These are phyloP conservation scores for Xylaria sp. DNA, from an alignment of 2,329 filamentous ascomycete species.

Conservation along the genomic window DNA sequence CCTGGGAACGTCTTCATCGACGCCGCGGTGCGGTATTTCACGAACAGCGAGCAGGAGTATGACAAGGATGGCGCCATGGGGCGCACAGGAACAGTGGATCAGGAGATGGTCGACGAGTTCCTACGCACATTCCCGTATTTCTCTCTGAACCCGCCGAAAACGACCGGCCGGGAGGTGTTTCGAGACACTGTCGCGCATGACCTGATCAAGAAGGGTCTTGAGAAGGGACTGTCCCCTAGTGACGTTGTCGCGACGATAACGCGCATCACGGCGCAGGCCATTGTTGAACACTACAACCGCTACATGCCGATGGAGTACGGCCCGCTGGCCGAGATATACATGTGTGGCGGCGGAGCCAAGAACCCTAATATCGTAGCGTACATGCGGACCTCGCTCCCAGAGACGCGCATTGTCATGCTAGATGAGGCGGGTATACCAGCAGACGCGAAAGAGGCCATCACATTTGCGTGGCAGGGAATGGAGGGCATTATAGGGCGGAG, in stretches of 20 bases:
- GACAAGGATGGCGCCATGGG: slow-evolving; percentile 64
- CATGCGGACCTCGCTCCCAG: slow-evolving; percentile 62
- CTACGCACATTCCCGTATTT: slow-evolving; percentile 62
- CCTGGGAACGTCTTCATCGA: slow-evolving; percentile 69
- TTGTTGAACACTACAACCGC: slow-evolving; percentile 61
- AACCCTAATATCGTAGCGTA: slow-evolving; percentile 67
- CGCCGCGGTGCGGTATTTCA: slow-evolving; percentile 65
- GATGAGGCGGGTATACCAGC: slow-evolving; percentile 68
- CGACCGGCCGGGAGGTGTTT: slow-evolving; percentile 69
- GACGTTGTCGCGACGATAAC: slow-evolving; percentile 70
- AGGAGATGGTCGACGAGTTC: slow-evolving; percentile 64
- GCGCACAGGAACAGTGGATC: slow-evolving; percentile 60
- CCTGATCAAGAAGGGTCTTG: slow-evolving; percentile 20
- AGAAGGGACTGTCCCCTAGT: slow-evolving; percentile 44
- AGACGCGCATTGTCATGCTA: slow-evolving; percentile 63
- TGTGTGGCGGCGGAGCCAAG: slow-evolving; percentile 69
- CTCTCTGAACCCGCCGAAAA: slow-evolving; percentile 62
- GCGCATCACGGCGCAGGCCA: slow-evolving; percentile 68
- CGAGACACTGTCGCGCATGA: slow-evolving; percentile 55
- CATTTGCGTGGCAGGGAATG: slow-evolving; percentile 71
- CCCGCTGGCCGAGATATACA: slow-evolving; percentile 63
- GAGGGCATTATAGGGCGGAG: slow-evolving; percentile 66
- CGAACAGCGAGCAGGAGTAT: slow-evolving; percentile 60
- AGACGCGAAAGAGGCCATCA: slow-evolving; percentile 69
- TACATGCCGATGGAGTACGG: slow-evolving; percentile 58